Base-by-base conservation (phyloP, 495 filamentous ascomycete genomes). In the Thozetella sp. region DNA sequence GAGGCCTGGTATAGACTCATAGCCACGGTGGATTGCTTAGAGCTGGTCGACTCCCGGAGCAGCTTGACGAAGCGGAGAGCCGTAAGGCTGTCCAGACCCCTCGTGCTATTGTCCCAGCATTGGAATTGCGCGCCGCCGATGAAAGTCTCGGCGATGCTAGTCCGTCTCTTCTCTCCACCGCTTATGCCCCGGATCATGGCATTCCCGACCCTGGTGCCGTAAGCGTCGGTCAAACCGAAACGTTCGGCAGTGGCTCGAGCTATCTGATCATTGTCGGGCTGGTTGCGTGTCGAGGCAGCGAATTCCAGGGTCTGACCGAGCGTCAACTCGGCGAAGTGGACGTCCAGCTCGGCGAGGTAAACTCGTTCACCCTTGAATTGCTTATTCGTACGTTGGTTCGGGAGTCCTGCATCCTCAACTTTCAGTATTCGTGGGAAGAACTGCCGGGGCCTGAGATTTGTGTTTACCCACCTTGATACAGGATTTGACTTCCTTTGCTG, bases 1-100 rank as follows among this genome's bases (percentile, higher is more conserved):
- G 91, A 89, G 1, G 90, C 90, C 67, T 95, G 91, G 73, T 95
- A 95, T 1, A 95, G 76, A 1, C 90, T 94, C 20, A 92, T 91
- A 30, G 96, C 79, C 0, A 90, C 94, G 2, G 92, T 94, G 15
- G 88, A 85, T 64, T 92, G 84, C 66, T 82, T 89, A 56, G 95
- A 85, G 58, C 93, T 90, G 22, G 92, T 94, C 86, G 95, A 92
- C 62, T 92, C 88, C 15, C 90, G 84, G 26, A 93, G 72, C 0
- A 88, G 90, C 58, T 86, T 89, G 22, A 89, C 89, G 63, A 91
- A 94, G 68, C 93, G 90, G 22, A 94, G 76, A 1, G 91, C 91
- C 3, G 91, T 93, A 24, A 83, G 87, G 2, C 90, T 88, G 70
- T 95, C 91, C 19, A 95, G 75, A 30, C 91, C 91, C n/a, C 91